Conservation (phyloP, 2,329 filamentous ascomycete species). For the Alternaria gansuensis region DNA sequence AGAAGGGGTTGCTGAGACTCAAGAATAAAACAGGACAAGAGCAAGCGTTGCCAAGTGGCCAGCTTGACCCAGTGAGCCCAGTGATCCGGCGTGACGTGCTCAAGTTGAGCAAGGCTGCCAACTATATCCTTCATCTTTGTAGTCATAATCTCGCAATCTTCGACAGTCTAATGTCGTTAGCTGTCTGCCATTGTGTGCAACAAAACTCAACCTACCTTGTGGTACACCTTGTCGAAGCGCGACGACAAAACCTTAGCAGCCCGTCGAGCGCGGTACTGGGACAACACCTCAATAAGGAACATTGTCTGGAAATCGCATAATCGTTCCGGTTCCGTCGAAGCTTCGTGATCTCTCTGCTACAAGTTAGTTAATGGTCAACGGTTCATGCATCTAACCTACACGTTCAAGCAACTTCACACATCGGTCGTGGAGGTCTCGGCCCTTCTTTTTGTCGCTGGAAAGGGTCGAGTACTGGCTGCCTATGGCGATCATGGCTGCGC, state of each 20-base stretch:
- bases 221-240: slow-evolving; percentile 52
- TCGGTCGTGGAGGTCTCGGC: slow-evolving; percentile 53
- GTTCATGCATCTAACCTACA: slow-evolving; percentile 28
- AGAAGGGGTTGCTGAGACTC: slow-evolving; percentile 52
- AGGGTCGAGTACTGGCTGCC: slow-evolving; percentile 54
- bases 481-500: slow-evolving; percentile 56
- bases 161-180: slow-evolving; percentile 36
- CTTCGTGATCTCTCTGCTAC: slow-evolving; percentile 39
- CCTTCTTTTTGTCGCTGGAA: slow-evolving; percentile 47
- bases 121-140: slow-evolving; percentile 31
- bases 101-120: slow-evolving; percentile 26
- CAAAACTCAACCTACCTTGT: slow-evolving; percentile 35
- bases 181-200: neutral
- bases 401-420: slow-evolving; percentile 54
- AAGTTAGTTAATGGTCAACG: slow-evolving; percentile 26
- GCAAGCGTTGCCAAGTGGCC: slow-evolving; percentile 48
- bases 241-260: slow-evolving; percentile 50
- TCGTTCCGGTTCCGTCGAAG: slow-evolving; percentile 40
- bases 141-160: slow-evolving; percentile 30
- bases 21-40: slow-evolving; percentile 55
- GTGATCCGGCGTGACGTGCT: slow-evolving; percentile 33
- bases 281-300: slow-evolving; percentile 55
- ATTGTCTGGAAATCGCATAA: slow-evolving; percentile 57
- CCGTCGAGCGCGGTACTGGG: slow-evolving; percentile 55
- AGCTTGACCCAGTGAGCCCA: slow-evolving; percentile 50